A percentile compares a stretch with the other conserved stretches of the same genome.
Evolutionary conservation across 495 filamentous ascomycete species (phyloP).

Genomic region (Podospora sp.): DNA sequence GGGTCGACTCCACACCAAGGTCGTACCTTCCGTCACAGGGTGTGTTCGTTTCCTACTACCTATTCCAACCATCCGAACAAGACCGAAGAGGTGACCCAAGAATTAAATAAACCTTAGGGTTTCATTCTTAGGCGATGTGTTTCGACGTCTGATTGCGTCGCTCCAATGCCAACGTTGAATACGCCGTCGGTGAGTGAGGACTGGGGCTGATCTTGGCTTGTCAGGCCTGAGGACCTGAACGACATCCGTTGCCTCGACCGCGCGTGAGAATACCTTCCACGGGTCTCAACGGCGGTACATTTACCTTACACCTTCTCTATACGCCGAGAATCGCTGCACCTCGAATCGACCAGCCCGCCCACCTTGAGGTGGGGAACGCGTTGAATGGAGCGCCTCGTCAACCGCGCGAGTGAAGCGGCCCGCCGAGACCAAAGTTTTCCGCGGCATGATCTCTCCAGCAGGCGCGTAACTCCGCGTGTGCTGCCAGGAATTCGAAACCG

Average conservation of each 20-base stretch:
- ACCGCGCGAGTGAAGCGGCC: too few relatives aligned
- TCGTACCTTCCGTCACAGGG: neutral
- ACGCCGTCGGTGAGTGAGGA: neutral
- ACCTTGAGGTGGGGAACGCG: too few relatives aligned
- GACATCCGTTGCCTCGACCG: neutral
- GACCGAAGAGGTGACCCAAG: neutral
- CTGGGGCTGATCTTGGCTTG: neutral
- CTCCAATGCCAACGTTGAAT: neutral
- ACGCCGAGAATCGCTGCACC: too few relatives aligned
- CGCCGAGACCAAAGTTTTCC: too few relatives aligned
- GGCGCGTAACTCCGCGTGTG: too few relatives aligned
- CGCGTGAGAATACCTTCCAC: too few relatives aligned
- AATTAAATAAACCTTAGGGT: neutral
- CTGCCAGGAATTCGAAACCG: too few relatives aligned
- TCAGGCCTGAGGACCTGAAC: neutral
- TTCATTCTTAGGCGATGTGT: neutral
- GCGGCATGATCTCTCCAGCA: too few relatives aligned
- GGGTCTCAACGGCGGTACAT: too few relatives aligned
- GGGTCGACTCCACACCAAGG: neutral
- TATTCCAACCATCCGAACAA: neutral
- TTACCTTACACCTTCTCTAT: too few relatives aligned
- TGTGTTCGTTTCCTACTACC: neutral
- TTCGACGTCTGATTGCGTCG: neutral
- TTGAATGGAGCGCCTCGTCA: too few relatives aligned
- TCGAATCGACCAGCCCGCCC: too few relatives aligned